phyloP scores from a whole-genome alignment of 345 rosid genomes.

The Hibiscus tridactylites region DNA sequence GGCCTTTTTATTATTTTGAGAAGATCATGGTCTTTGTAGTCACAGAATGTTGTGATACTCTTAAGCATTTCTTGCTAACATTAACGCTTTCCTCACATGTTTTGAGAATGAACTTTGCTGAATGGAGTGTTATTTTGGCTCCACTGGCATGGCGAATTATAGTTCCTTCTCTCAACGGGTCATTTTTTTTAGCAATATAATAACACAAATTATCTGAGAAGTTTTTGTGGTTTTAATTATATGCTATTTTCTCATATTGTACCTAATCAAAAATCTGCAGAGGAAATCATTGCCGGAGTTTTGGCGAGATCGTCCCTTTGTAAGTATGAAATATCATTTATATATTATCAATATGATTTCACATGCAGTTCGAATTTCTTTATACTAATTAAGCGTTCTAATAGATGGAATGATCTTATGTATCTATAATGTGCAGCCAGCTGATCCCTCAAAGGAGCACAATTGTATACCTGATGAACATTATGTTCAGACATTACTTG shows the following conservation, averaged over 20 bases:
- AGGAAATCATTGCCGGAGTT: slow-evolving; percentile 6
- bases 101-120: background rate
- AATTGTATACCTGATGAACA: slow-evolving; percentile 13
- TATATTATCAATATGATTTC: background rate
- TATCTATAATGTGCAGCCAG: slow-evolving; percentile 46
- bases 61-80: background rate
- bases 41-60: background rate
- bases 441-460: slow-evolving; percentile 51
- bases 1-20: background rate
- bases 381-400: background rate
- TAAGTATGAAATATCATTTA: background rate
- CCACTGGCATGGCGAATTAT: background rate
- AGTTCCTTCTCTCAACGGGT: background rate
- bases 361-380: background rate
- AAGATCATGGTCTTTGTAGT: background rate
- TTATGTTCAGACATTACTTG: slow-evolving; percentile 8
- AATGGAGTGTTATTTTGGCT: slow-evolving; percentile 2
- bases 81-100: background rate
- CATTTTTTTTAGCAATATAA: background rate
- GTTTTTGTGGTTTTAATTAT: slow-evolving; percentile 4
- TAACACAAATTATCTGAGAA: background rate
- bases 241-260: background rate
- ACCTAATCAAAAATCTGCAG: background rate
- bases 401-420: background rate
- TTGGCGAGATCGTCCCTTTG: slow-evolving; percentile 12